phyloP scores from a whole-genome alignment of 2,329 filamentous ascomycete genomes.

The Alternaria novae-zelandiae region DNA sequence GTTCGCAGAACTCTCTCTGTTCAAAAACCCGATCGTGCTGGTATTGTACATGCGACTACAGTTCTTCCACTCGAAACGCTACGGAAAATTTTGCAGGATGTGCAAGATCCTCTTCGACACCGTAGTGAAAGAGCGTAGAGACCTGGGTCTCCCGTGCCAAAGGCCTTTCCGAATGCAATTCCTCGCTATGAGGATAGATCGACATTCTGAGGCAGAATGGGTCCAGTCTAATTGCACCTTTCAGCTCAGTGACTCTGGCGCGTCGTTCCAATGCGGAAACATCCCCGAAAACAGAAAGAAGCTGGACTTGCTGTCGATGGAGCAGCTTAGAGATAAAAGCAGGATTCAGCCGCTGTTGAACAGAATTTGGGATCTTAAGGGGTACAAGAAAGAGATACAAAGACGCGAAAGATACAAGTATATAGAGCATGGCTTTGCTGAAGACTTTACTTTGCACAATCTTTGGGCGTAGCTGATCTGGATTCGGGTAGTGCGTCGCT shows the following conservation, averaged over 20 bases:
- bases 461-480: not conserved
- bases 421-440: not conserved
- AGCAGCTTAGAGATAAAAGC: not conserved
- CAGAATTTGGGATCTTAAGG: not conserved
- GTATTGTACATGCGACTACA: not conserved
- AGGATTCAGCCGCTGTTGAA: not conserved
- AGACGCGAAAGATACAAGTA: not conserved
- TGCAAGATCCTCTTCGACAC: not conserved
- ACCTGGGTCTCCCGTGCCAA: not conserved
- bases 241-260: not conserved
- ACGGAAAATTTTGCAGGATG: not conserved
- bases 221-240: not conserved
- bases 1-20: constrained; percentile 1
- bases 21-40: not conserved
- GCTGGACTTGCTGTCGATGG: not conserved
- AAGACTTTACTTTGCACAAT: not conserved
- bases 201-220: not conserved
- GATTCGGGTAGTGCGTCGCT: not conserved
- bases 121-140: not conserved
- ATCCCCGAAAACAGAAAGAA: not conserved
- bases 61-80: not conserved
- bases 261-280: not conserved
- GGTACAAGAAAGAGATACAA: not conserved
- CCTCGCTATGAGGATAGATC: not conserved
- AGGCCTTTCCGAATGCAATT: not conserved